phyloP scores from a whole-genome alignment of 495 filamentous ascomycete genomes.

The Delitschia confertaspora region DNA sequence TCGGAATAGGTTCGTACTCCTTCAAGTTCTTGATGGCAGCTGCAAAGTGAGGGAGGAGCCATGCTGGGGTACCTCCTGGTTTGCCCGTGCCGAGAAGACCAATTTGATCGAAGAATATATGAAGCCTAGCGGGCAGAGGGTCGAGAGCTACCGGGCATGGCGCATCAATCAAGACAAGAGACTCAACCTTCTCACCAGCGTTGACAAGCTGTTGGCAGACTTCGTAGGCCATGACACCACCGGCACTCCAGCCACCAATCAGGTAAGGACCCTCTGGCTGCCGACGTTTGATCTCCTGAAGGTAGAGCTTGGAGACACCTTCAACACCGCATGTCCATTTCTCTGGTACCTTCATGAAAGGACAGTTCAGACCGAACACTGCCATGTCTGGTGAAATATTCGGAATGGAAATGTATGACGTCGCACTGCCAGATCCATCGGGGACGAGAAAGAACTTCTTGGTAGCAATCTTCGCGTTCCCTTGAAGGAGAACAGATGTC shows the following conservation, averaged over 20 bases:
- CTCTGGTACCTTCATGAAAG: constrained; percentile 55
- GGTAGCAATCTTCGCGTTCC: constrained; percentile 45
- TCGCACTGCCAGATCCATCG: constrained; percentile 64
- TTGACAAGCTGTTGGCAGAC: constrained; percentile 62
- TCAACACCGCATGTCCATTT: constrained; percentile 49
- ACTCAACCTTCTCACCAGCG: constrained; percentile 59
- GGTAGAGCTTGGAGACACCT: constrained; percentile 48
- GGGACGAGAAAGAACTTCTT: constrained; percentile 66
- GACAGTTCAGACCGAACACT: constrained; percentile 57
- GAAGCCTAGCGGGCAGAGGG: constrained; percentile 65
- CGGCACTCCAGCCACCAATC: constrained; percentile 72
- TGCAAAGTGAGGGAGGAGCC: constrained; percentile 79
- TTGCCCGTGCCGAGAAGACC: constrained; percentile 67
- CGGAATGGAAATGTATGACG: constrained; percentile 54
- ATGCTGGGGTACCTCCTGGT: constrained; percentile 56
- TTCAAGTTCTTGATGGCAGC: constrained; percentile 66
- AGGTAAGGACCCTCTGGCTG: constrained; percentile 66
- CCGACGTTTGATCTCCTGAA: constrained; percentile 60
- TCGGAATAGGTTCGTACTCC: constrained; percentile 57
- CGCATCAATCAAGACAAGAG: constrained; percentile 73
- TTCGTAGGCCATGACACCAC: constrained; percentile 83
- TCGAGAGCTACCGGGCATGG: constrained; percentile 71
- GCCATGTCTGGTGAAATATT: constrained; percentile 46
- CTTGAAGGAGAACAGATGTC: constrained; percentile 48
- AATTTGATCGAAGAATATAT: constrained; percentile 69